These are phyloP conservation scores for Flaveria robusta DNA, from an alignment of 129 eudicot species.

Conservation along the genomic window DNA sequence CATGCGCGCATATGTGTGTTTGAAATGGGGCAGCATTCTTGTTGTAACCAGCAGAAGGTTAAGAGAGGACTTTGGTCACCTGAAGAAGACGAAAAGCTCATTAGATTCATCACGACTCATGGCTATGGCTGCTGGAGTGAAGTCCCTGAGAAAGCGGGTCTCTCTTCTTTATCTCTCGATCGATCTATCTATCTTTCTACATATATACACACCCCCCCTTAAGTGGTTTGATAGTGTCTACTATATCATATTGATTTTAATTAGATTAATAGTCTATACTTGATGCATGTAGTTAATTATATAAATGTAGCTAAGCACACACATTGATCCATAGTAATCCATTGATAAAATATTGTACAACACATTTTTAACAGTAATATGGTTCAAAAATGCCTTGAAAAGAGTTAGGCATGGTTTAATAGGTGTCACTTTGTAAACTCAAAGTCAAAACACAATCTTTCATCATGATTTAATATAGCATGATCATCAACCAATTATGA, in stretches of 20 bases:
- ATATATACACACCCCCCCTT: neutral
- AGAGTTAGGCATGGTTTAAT: neutral
- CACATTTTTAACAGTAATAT: neutral
- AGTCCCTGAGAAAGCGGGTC: conserved; percentile 96
- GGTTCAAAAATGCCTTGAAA: neutral
- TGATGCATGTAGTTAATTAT: neutral
- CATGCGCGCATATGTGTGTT: neutral
- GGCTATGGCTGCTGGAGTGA: conserved; percentile 99
- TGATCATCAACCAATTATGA: neutral
- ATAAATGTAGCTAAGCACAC: neutral
- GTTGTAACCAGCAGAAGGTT: conserved; percentile 96
- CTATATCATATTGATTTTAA: too few species aligned
- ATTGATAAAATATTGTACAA: too few species aligned
- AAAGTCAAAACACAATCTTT: neutral
- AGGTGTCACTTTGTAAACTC: neutral
- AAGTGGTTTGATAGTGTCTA: too few species aligned
- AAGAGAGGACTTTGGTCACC: conserved; percentile 97
- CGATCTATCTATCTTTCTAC: neutral
- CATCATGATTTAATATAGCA: neutral
- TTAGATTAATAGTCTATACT: too few species aligned
- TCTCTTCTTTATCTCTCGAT: conserved; percentile 22
- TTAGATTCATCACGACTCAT: conserved; percentile 72
- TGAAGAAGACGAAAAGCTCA: conserved; percentile 85
- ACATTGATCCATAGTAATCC: neutral
- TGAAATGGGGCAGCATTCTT: conserved; percentile 88